Evolutionary conservation across 495 filamentous ascomycete genomes (phyloP).

Genomic region (Niebla homalea): DNA sequence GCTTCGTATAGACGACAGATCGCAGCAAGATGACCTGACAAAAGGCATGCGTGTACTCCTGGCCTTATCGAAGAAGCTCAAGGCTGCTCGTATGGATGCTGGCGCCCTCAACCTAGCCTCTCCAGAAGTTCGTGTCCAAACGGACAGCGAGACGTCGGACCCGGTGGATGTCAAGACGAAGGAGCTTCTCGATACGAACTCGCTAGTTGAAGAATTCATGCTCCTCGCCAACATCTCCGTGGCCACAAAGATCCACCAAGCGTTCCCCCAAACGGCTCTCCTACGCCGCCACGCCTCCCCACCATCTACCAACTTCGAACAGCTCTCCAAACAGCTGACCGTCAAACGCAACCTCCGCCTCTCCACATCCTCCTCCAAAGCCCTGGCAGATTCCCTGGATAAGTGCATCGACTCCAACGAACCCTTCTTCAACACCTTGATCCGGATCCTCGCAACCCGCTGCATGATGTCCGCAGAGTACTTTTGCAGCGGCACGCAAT

Average conservation of each 20-base stretch:
- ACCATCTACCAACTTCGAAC: conserved; percentile 91
- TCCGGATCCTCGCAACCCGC: conserved; percentile 91
- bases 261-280: conserved; percentile 90
- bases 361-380: conserved; percentile 69
- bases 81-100: conserved; percentile 88
- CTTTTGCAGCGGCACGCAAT: conserved; percentile 84
- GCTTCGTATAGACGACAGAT: conserved; percentile 74
- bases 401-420: conserved; percentile 65
- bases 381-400: conserved; percentile 83
- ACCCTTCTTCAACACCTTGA: conserved; percentile 95
- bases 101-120: conserved; percentile 90
- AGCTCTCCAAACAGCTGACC: conserved; percentile 74
- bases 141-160: conserved; percentile 88
- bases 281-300: conserved; percentile 84
- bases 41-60: conserved; percentile 79
- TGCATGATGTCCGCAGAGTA: conserved; percentile 99
- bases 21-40: conserved; percentile 77
- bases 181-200: conserved; percentile 86
- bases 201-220: conserved; percentile 98
- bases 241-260: conserved; percentile 69
- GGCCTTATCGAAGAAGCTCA: conserved; percentile 83
- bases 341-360: conserved; percentile 71
- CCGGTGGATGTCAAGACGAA: conserved; percentile 95
- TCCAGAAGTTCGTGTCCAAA: conserved; percentile 87
- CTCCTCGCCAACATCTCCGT: conserved; percentile 94